phyloP scores from a whole-genome alignment of 495 filamentous ascomycete species.

The Parachaetomium inaequale region DNA sequence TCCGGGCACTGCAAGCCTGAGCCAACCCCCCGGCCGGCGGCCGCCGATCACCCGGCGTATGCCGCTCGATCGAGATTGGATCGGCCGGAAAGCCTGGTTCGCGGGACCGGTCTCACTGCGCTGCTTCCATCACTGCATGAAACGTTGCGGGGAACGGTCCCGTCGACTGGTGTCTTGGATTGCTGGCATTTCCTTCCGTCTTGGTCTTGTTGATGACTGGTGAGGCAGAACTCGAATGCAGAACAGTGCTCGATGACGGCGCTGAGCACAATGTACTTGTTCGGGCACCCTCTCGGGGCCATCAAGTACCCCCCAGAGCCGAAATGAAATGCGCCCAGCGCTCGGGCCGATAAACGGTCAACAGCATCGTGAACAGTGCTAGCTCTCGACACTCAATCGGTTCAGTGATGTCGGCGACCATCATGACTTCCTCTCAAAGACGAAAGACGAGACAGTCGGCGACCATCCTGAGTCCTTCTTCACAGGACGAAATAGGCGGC shows the following conservation, averaged over 20 bases:
- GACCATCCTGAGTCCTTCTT: too few species aligned
- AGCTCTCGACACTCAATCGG: not conserved
- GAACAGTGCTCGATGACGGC: not conserved
- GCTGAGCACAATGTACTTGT: not conserved
- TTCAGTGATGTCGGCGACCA: not conserved
- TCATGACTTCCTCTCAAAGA: not conserved
- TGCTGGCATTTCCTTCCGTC: not conserved
- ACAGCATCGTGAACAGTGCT: not conserved
- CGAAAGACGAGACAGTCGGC: not conserved
- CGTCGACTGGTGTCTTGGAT: not conserved
- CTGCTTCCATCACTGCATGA: not conserved
- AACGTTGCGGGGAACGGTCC: not conserved
- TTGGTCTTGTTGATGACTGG: not conserved
- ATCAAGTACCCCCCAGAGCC: not conserved
- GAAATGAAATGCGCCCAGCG: not conserved
- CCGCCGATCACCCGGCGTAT: slow-evolving; percentile 22
- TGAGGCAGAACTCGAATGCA: not conserved
- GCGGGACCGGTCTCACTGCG: slow-evolving; percentile 21
- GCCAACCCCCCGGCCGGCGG: not conserved
- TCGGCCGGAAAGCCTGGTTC: slow-evolving; percentile 26
- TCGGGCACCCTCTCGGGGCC: not conserved
- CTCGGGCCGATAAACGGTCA: not conserved
- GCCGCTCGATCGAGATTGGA: slow-evolving; percentile 33
- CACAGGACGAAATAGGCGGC: too few species aligned
- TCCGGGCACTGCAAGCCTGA: not conserved